Conservation (phyloP, 495 filamentous ascomycete species). For the Aspergillus wentii region DNA sequence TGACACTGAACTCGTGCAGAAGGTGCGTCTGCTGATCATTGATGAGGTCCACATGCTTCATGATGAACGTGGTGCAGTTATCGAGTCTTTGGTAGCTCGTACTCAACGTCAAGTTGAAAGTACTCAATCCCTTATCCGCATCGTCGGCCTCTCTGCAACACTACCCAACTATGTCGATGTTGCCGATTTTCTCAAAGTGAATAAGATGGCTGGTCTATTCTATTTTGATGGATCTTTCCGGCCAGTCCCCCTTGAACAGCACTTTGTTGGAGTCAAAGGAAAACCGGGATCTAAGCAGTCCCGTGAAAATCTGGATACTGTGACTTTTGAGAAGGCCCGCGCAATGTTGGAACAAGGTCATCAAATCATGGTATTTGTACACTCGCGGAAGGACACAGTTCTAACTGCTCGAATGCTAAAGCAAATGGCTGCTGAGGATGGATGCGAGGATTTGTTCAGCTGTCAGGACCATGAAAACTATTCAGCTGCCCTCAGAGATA, state of each 20-base stretch:
- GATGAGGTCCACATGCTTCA: slow-evolving; percentile 99
- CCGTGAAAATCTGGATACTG: slow-evolving; percentile 80
- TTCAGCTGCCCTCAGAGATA: slow-evolving; percentile 68
- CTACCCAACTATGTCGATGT: slow-evolving; percentile 96
- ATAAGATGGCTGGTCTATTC: slow-evolving; percentile 87
- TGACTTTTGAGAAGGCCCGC: slow-evolving; percentile 89
- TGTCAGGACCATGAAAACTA: slow-evolving; percentile 66
- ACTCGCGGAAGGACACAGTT: slow-evolving; percentile 91
- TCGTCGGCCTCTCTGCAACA: slow-evolving; percentile 91
- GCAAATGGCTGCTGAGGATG: slow-evolving; percentile 79
- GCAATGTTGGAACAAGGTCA: slow-evolving; percentile 85
- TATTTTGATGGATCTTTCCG: slow-evolving; percentile 97
- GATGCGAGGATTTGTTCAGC: slow-evolving; percentile 68
- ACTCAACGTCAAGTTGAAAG: slow-evolving; percentile 97
- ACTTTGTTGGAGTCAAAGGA: slow-evolving; percentile 94
- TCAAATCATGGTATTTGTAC: slow-evolving; percentile 98
- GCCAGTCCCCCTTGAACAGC: slow-evolving; percentile 93
- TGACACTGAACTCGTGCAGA: slow-evolving; percentile 95
- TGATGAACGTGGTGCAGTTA: slow-evolving; percentile 91
- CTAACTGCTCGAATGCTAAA: slow-evolving; percentile 79
- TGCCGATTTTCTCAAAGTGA: slow-evolving; percentile 93
- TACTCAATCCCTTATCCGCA: slow-evolving; percentile 93
- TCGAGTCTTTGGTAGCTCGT: slow-evolving; percentile 90
- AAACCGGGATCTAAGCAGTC: slow-evolving; percentile 75
- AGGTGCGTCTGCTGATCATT: slow-evolving; percentile 93